These are phyloP conservation scores for Hypomontagnella monticulosa DNA, from an alignment of 495 filamentous ascomycete species.

Conservation along the genomic window DNA sequence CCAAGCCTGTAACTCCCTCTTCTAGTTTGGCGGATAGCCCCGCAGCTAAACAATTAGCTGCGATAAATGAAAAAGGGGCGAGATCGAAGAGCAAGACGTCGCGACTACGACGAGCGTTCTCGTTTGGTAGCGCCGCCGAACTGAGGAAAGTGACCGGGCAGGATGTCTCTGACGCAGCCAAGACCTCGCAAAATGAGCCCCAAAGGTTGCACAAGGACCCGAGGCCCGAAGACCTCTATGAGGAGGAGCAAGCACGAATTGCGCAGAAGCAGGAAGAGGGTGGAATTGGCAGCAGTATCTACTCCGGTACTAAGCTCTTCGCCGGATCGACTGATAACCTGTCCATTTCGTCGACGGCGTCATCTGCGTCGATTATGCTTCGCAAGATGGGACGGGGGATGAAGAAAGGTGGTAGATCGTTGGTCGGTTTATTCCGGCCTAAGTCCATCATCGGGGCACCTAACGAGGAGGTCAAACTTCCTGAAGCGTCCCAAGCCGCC, in stretches of 20 bases:
- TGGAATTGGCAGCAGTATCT: constrained; percentile 93
- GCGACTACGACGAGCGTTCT: constrained; percentile 91
- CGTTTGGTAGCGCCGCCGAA: constrained; percentile 95
- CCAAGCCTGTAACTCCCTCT: constrained; percentile 48
- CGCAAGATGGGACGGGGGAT: constrained; percentile 98
- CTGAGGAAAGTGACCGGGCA: constrained; percentile 73
- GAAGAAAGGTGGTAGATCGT: constrained; percentile 88
- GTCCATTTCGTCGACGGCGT: constrained; percentile 96
- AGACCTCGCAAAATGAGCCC: constrained; percentile 62
- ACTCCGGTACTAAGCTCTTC: constrained; percentile 88
- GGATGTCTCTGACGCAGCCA: constrained; percentile 62
- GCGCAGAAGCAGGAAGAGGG: constrained; percentile 89
- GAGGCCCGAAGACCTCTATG: constrained; percentile 71
- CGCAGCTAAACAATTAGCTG: constrained; percentile 81
- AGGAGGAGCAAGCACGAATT: constrained; percentile 87
- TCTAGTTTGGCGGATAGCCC: constrained; percentile 61
- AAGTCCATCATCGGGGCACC: constrained; percentile 87
- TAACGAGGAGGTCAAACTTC: constrained; percentile 69
- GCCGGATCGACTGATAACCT: constrained; percentile 94
- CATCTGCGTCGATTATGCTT: constrained; percentile 98
- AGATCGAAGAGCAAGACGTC: constrained; percentile 83
- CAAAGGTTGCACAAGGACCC: constrained; percentile 78
- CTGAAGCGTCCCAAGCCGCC: constrained; percentile 76
- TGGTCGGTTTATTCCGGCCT: constrained; percentile 94
- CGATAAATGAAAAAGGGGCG: constrained; percentile 77